These are phyloP conservation scores for Apiospora kogelbergensis DNA, from an alignment of 2,329 filamentous ascomycete species.

Conservation along the genomic window DNA sequence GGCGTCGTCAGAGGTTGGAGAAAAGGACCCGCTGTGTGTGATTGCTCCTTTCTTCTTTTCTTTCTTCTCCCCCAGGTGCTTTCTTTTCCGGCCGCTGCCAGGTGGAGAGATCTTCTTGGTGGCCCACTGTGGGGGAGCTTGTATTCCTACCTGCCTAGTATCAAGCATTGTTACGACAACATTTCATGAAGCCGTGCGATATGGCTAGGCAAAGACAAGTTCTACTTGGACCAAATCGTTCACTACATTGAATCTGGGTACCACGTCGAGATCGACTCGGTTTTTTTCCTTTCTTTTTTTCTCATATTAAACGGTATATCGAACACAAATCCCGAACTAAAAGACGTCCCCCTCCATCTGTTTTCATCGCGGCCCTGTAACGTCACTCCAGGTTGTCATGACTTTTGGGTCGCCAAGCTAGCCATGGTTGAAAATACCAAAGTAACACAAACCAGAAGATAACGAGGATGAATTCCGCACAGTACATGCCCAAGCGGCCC, in stretches of 20 bases:
- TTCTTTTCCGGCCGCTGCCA: background rate
- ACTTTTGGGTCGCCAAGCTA: background rate
- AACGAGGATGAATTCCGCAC: background rate
- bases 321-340: background rate
- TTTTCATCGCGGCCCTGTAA: background rate
- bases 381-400: background rate
- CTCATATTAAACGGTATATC: background rate
- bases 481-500: background rate
- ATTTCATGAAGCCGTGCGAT: background rate
- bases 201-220: background rate
- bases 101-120: background rate
- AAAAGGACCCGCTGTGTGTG: no score
- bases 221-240: background rate
- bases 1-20: background rate
- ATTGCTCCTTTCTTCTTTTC: background rate
- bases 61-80: background rate
- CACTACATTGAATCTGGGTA: background rate
- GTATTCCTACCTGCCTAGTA: no score
- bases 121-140: background rate
- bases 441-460: background rate
- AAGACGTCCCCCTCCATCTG: background rate
- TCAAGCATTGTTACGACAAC: background rate
- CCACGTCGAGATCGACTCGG: background rate
- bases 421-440: background rate
- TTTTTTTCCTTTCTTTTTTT: no score